phyloP scores from a whole-genome alignment of 2,329 filamentous ascomycete genomes.

The Alternaria atra region DNA sequence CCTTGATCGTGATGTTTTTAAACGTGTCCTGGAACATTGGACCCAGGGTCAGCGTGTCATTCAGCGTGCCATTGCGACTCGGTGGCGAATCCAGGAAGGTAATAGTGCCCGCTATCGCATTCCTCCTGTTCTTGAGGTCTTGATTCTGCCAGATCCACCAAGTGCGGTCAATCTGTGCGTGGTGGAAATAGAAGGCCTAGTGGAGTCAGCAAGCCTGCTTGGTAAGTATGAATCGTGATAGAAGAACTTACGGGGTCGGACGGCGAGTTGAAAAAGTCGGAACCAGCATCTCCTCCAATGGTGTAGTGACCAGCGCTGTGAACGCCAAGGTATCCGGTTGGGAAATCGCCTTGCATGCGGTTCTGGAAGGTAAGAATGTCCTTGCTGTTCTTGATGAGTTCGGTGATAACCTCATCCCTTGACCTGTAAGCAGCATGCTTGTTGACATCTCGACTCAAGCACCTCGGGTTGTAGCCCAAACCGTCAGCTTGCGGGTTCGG shows the following conservation, averaged over 20 bases:
- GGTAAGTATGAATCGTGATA: fast-evolving
- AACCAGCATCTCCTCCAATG: conserved; percentile 13
- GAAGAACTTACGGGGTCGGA: conserved; percentile 47
- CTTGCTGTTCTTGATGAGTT: conserved; percentile 31
- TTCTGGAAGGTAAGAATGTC: conserved; percentile 48
- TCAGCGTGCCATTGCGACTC: conserved; percentile 56
- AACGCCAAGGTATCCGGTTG: conserved; percentile 44
- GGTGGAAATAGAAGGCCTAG: conserved; percentile 56
- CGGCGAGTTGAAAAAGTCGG: conserved; percentile 56
- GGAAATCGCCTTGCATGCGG: conserved; percentile 40
- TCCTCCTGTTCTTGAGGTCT: conserved; percentile 47
- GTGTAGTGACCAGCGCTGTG: conserved; percentile 57
- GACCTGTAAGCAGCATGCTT: conserved; percentile 27
- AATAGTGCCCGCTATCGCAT: conserved; percentile 54
- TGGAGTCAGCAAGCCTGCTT: neutral
- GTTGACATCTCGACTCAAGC: conserved; percentile 50
- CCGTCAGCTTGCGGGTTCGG: conserved; percentile 39
- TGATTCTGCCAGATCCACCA: conserved; percentile 62
- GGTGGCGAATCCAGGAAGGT: conserved; percentile 57
- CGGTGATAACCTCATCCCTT: conserved; percentile 30
- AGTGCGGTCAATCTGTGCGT: conserved; percentile 57
- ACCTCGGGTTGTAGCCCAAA: conserved; percentile 47
- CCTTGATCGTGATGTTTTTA: conserved; percentile 41
- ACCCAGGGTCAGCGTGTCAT: conserved; percentile 53
- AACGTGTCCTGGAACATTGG: conserved; percentile 33